phyloP scores from a whole-genome alignment of 2,329 filamentous ascomycete species.

The Colletotrichum sp. region DNA sequence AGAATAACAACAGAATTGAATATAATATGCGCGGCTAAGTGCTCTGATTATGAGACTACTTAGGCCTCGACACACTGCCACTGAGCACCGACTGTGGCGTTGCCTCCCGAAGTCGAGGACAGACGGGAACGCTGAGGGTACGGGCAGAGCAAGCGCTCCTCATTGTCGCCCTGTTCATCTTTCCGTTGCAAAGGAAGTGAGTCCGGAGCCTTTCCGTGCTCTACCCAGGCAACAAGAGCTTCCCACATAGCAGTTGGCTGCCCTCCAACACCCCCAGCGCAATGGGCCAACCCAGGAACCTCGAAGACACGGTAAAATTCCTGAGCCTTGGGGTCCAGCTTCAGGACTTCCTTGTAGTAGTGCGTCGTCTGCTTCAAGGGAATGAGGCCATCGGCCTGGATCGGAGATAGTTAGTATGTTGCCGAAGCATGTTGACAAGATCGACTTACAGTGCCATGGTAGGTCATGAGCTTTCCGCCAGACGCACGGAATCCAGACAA shows the following conservation, averaged over 20 bases:
- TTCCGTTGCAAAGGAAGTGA: neutral
- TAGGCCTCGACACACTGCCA: neutral
- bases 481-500: constrained; percentile 39
- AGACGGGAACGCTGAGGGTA: neutral
- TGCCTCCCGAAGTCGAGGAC: neutral
- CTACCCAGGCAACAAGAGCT: constrained; percentile 27
- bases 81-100: neutral
- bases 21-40: fast-evolving
- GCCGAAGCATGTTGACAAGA: fast-evolving
- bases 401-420: constrained; percentile 26
- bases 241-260: constrained; percentile 26
- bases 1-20: neutral
- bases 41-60: neutral
- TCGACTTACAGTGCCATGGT: constrained; percentile 36
- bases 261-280: constrained; percentile 27
- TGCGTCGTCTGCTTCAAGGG: constrained; percentile 20
- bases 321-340: constrained; percentile 20
- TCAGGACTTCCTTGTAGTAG: constrained; percentile 30
- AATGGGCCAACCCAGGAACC: constrained; percentile 35
- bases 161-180: neutral
- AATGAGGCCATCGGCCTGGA: constrained; percentile 25
- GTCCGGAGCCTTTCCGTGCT: constrained; percentile 30
- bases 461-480: constrained; percentile 41
- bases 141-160: neutral
- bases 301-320: constrained; percentile 37